Evolutionary conservation across 306 rosid species (phyloP), one percentile per base, ranked within the genome.

Genomic region (Trichosanthes cucumerina): DNA sequence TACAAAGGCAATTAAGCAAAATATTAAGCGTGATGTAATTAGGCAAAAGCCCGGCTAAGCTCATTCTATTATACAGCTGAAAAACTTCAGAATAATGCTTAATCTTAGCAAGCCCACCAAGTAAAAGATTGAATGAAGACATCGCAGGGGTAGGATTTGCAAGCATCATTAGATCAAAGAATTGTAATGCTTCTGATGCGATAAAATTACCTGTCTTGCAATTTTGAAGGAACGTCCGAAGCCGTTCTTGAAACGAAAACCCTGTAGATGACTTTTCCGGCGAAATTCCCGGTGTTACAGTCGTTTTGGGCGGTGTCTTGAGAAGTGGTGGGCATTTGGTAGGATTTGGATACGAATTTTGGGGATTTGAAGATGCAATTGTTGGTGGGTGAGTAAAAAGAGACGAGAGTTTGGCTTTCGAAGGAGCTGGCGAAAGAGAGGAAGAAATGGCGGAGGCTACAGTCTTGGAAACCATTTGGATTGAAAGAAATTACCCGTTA

Each of bases 1-100:
- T 79, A 59, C 82, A 87, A 66, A 77, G 79, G 83, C 85, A 87
- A 74, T 87, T 85, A 9, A 87, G 34, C 79, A 87, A 80, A 36
- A 85, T 83, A 62, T 81, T 79, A 14, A 77, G 76, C 2, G 88
- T 83, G 52, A 68, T 39, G 46, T 47, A 73, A 79, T 83, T 38
- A 0, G 84, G 81, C 5, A 68, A 44, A 23, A 83, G 53, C 47
- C 85, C 84, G 54, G 58, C 34, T 33, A 78, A 73, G 31, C 38
- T 21, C 75, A 87, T 73, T 79, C 49, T 36, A 54, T 26, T 16
- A 54, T 58, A 82, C 36, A 84, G 84, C 16, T 64, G 69, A 66
- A 78, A 21, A 14, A 83, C 87, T n/a, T 50, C 58, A 78, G 84
- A 77, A 75, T 66, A 83, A 13, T 83, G 84, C 80, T 83, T 85